These are phyloP conservation scores for Corchorus capsularis DNA, from an alignment of 345 rosid species.

Conservation along the genomic window DNA sequence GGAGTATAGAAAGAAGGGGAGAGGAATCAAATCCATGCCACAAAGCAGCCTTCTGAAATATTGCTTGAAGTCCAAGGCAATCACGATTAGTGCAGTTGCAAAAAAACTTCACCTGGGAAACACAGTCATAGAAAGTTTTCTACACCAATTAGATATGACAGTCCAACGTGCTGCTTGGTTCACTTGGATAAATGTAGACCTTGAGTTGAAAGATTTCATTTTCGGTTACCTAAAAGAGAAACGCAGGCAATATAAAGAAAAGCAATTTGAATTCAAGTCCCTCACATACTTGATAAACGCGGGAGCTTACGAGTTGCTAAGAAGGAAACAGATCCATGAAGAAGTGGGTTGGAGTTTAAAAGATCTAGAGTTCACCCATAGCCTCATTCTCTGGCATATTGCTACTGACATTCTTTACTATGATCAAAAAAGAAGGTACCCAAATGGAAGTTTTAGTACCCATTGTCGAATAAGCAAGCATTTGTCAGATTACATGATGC, in stretches of 20 bases:
- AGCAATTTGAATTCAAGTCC: not conserved
- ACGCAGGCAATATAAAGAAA: not conserved
- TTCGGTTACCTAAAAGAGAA: constrained; percentile 11
- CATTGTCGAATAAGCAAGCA: constrained; percentile 18
- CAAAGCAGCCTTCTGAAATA: constrained; percentile 20
- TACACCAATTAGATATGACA: not conserved
- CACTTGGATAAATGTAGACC: not conserved
- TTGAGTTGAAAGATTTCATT: constrained; percentile 2
- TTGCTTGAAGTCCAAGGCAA: constrained; percentile 6
- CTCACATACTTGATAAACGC: not conserved
- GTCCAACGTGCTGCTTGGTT: not conserved
- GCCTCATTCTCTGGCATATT: constrained; percentile 36
- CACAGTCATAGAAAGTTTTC: not conserved
- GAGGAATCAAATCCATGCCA: constrained; percentile 20
- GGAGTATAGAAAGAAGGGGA: not conserved
- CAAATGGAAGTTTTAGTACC: not conserved
- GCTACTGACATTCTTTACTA: constrained; percentile 29
- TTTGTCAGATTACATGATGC: constrained; percentile 18
- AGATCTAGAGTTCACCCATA: constrained; percentile 22
- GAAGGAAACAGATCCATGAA: not conserved
- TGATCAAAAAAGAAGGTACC: not conserved
- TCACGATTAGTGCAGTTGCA: not conserved
- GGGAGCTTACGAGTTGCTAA: not conserved
- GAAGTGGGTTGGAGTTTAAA: constrained; percentile 11
- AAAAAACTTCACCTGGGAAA: not conserved